Evolutionary conservation across 2,329 filamentous ascomycete species (phyloP).

Genomic region (Trichoderma koningii): DNA sequence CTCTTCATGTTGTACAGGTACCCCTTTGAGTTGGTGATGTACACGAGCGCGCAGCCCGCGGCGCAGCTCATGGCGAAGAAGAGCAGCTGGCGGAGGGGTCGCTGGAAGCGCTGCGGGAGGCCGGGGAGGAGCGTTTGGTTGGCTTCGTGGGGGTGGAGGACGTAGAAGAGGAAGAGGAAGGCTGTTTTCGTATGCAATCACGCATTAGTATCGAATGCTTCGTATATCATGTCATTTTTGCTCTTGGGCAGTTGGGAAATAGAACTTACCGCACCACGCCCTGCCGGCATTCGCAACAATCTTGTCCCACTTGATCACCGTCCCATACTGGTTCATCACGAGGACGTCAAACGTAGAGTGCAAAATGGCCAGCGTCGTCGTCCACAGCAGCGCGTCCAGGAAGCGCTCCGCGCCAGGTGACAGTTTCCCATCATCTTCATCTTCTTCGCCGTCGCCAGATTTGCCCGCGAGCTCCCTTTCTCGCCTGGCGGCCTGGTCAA

Average conservation of each 20-base stretch:
- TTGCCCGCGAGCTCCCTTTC: conserved; percentile 37
- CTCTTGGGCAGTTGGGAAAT: not conserved
- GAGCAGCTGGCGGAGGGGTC: conserved; percentile 55
- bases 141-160: conserved; percentile 56
- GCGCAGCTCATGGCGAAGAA: conserved; percentile 64
- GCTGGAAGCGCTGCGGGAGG: conserved; percentile 50
- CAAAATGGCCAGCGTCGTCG: conserved; percentile 65
- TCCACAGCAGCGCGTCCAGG: conserved; percentile 60
- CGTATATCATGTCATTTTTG: not conserved
- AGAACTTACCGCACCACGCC: conserved; percentile 55
- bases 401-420: conserved; percentile 53
- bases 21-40: conserved; percentile 74
- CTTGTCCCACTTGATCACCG: conserved; percentile 61
- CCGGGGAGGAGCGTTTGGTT: conserved; percentile 53
- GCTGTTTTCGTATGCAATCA: conserved; percentile 42
- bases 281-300: conserved; percentile 56
- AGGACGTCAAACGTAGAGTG: conserved; percentile 79
- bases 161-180: conserved; percentile 57
- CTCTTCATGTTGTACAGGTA: conserved; percentile 92
- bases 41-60: conserved; percentile 76
- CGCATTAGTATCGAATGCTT: no score
- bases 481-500: conserved; percentile 50
- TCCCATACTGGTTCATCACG: conserved; percentile 76
- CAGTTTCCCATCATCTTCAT: conserved; percentile 39
- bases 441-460: conserved; percentile 34